Conservation (phyloP, 2,329 filamentous ascomycete genomes). For the Aspergillus alliaceus region DNA sequence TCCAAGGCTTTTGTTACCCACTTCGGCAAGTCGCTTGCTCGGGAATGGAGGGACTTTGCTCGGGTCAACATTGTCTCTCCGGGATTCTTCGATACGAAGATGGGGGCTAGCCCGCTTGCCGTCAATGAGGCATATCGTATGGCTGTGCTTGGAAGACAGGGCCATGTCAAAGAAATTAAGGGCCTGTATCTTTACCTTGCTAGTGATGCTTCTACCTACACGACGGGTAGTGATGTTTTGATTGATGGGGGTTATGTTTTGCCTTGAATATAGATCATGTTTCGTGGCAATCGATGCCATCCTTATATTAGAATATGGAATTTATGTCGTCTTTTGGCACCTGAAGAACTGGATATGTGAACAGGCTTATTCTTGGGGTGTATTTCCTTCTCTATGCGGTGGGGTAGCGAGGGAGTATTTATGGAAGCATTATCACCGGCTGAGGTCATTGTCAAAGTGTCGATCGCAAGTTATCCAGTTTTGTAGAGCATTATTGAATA, state of each 20-base stretch:
- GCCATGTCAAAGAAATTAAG: slow-evolving; percentile 37
- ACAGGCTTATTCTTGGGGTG: too few relatives aligned
- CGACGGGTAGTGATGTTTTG: slow-evolving; percentile 51
- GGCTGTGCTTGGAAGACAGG: slow-evolving; percentile 46
- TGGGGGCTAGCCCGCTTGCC: slow-evolving; percentile 48
- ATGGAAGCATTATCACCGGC: too few relatives aligned
- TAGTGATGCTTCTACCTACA: slow-evolving; percentile 49
- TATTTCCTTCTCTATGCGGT: too few relatives aligned
- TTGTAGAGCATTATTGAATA: too few relatives aligned
- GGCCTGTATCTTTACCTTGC: slow-evolving; percentile 48
- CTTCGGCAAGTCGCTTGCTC: slow-evolving; percentile 55
- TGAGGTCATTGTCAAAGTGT: too few relatives aligned
- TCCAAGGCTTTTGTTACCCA: slow-evolving; percentile 59
- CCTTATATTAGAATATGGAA: too few relatives aligned
- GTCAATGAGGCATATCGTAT: slow-evolving; percentile 50
- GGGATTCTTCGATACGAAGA: slow-evolving; percentile 58
- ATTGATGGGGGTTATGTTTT: slow-evolving; percentile 51
- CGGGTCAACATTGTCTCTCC: slow-evolving; percentile 58
- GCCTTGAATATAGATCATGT: slow-evolving; percentile 9
- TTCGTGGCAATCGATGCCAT: too few relatives aligned
- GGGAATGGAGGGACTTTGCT: slow-evolving; percentile 59
- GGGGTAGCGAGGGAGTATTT: too few relatives aligned
- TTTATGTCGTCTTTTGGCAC: too few relatives aligned
- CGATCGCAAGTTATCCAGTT: too few relatives aligned
- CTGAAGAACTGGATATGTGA: too few relatives aligned